These are phyloP conservation scores for Russula virescens DNA, from an alignment of 768 basidiomycete species.

Conservation along the genomic window DNA sequence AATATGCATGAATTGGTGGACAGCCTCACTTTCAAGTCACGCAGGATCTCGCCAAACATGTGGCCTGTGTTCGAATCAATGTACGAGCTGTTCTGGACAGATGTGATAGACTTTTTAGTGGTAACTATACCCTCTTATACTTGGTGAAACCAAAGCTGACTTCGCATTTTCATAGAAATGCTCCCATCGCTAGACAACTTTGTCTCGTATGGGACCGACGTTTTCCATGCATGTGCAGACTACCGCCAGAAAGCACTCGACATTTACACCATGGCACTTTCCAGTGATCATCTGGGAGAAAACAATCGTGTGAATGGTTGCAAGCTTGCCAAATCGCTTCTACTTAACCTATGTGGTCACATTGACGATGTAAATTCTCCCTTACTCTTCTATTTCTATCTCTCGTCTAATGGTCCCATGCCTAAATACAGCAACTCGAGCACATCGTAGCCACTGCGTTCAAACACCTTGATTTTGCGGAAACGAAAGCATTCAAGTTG, in stretches of 20 bases:
- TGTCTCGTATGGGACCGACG: constrained; percentile 73
- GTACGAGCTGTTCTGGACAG: constrained; percentile 74
- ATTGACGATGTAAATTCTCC: constrained; percentile 61
- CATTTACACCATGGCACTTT: constrained; percentile 73
- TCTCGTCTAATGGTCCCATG: constrained; percentile 1
- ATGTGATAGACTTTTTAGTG: constrained; percentile 82
- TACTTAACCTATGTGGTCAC: constrained; percentile 73
- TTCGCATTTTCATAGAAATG: constrained; percentile 52
- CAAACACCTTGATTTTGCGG: constrained; percentile 49
- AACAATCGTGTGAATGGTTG: constrained; percentile 79
- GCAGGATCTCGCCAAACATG: constrained; percentile 70
- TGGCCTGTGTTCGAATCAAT: constrained; percentile 86
- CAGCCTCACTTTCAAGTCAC: constrained; percentile 75
- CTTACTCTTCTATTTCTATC: neutral
- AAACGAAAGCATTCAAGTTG: constrained; percentile 61
- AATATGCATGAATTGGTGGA: constrained; percentile 85
- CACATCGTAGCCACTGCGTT: constrained; percentile 59
- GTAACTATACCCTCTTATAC: constrained; percentile 28
- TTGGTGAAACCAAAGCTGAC: neutral
- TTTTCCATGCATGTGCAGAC: constrained; percentile 64
- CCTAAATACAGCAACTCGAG: constrained; percentile 49
- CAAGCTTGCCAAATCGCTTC: constrained; percentile 75
- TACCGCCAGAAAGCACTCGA: constrained; percentile 79
- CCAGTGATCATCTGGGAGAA: constrained; percentile 68
- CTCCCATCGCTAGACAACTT: constrained; percentile 85